Conservation (phyloP, 106 monocot species). For the Posidonia australis region DNA sequence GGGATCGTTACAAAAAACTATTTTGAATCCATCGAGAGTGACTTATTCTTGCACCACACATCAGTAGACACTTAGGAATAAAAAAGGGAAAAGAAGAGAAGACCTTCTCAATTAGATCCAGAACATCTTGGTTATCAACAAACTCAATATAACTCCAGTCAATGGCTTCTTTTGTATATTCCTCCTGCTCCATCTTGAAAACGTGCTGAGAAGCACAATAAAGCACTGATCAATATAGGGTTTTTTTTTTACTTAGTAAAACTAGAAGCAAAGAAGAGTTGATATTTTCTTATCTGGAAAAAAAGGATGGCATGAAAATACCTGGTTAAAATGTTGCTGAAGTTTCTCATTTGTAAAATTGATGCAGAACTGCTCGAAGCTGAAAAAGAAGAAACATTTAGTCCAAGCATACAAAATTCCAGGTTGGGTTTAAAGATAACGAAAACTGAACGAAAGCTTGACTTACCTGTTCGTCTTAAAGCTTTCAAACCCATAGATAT, state of each 20-base stretch:
- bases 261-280: not conserved
- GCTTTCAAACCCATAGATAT: slow-evolving; percentile 99
- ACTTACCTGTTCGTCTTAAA: slow-evolving; percentile 73
- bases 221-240: not conserved
- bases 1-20: too few relatives aligned
- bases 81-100: slow-evolving; percentile 8
- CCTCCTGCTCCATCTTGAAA: slow-evolving; percentile 88
- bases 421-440: too few relatives aligned
- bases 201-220: slow-evolving; percentile 46
- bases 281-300: not conserved
- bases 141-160: slow-evolving; percentile 99
- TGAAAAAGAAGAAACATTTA: slow-evolving; percentile 8
- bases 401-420: too few relatives aligned
- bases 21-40: not conserved
- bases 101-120: slow-evolving; percentile 99
- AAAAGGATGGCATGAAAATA: slow-evolving; percentile 17
- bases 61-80: too few relatives aligned
- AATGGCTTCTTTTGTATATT: slow-evolving; percentile 92
- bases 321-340: slow-evolving; percentile 95
- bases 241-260: not conserved
- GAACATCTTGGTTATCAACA: slow-evolving; percentile 98
- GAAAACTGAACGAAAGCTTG: too few relatives aligned
- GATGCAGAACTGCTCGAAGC: slow-evolving; percentile 94
- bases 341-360: slow-evolving; percentile 92
- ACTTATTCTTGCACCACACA: not conserved